A percentile compares a stretch with the other conserved stretches of the same genome.
Evolutionary conservation across 192 early-diverging fungal species (phyloP).

Genomic region (Coemansia brasiliensis): DNA sequence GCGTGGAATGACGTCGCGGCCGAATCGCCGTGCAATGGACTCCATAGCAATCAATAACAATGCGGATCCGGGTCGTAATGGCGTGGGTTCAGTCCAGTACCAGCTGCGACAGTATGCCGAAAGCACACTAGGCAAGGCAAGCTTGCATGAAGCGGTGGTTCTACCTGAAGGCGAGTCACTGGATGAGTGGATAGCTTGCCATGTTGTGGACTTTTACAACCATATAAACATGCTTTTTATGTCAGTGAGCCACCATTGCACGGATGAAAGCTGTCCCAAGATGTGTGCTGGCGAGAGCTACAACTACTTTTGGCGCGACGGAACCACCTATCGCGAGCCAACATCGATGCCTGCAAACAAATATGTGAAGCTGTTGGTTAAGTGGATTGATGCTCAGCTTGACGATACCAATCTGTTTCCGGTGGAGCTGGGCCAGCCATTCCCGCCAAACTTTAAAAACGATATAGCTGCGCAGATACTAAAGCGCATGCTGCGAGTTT

Average conservation of each 20-base stretch:
- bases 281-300: constrained; percentile 88
- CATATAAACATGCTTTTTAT: constrained; percentile 95
- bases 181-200: constrained; percentile 93
- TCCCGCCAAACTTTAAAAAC: constrained; percentile 70
- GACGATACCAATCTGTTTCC: constrained; percentile 91
- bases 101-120: constrained; percentile 61
- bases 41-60: constrained; percentile 49
- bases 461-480: constrained; percentile 72
- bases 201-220: constrained; percentile 94
- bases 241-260: constrained; percentile 83
- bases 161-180: constrained; percentile 86
- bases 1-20: constrained; percentile 50
- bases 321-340: constrained; percentile 80
- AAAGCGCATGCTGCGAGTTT: constrained; percentile 86
- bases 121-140: constrained; percentile 76
- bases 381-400: constrained; percentile 78
- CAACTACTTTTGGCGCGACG: constrained; percentile 90
- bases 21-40: constrained; percentile 46
- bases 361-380: constrained; percentile 86
- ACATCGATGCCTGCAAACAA: constrained; percentile 83
- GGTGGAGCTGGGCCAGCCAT: constrained; percentile 70
- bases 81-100: constrained; percentile 48
- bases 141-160: constrained; percentile 73
- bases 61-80: constrained; percentile 14
- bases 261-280: constrained; percentile 79